Evolutionary conservation across 2,329 filamentous ascomycete genomes (phyloP), one percentile per base, ranked within the genome.

Genomic region (Triangularia setosa): DNA sequence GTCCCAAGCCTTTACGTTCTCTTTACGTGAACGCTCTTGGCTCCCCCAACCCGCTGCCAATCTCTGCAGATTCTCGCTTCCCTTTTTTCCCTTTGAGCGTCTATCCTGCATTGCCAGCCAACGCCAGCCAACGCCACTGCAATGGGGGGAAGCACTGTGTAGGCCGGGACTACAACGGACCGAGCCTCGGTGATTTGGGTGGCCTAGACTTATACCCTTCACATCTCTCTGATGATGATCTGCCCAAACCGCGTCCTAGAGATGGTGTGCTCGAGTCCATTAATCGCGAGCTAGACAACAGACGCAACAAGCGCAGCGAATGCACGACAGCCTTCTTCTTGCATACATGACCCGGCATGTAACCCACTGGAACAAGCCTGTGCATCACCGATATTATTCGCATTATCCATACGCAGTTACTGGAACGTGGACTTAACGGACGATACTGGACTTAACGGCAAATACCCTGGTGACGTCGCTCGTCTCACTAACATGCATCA

Each of bases 1-100:
- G 14, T 35, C 52, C 16, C 44, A 11, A 62, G 54, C 28, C 53
- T 40, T 64, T 67, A 64, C 64, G 63, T 67, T 57, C 54, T 63
- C 59, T 69, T 69, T 70, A 70, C 69, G 69, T 70, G 64, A 62
- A 55, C 54, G 59, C 57, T 55, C 61, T 52, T 62, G 63, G 60
- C 30, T 52, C 35, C 60, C 64, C 69, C 69, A 67, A 60, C 60
- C 60, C 59, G 27, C 14, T 24, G 53, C 33, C 40, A 60, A 48
- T 18, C 25, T 61, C 11, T 33, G 28, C 44, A 53, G 61, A 21
- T 52, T 57, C 55, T 58, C 63, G 65, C 56, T 58, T 63, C 62
- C n/a, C 61, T 65, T 61, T 61, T 24, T 28, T 52, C 33, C 60
- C 58, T 60, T 35, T 65, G 60, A 59, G 55, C 60, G 27, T 35